Base-by-base conservation (phyloP, 148 eudicot species). In the Vaccinium macrocarpon region DNA sequence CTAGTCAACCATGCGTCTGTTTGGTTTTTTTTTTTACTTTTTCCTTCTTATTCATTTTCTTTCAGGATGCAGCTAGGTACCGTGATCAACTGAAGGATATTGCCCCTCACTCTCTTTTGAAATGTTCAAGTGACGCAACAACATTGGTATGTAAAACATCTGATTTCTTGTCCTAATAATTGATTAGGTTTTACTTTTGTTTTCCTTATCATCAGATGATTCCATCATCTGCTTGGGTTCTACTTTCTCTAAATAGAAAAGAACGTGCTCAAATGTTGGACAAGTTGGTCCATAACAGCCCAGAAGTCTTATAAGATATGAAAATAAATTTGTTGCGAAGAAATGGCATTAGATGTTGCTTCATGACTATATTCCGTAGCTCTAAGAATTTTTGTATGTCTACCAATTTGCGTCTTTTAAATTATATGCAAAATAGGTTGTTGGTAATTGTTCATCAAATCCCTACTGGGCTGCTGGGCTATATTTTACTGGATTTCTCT, bases 51-150 rank as follows among this genome's bases (percentile, higher is more conserved):
- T 74, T 32, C 84, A 78, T 71, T 38, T 35, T 8, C 64, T 86
- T 84, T 61, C 88, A 97, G 99, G 98, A 97, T 87, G 99, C 99
- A 76, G 94, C 97, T 82, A 89, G 61, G 82, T 90, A 90, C 83
- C 93, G 93, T 75, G 93, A 97, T 89, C 95, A 97, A 88, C 86
- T 95, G 11, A 95, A 91, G 86, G 97, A 95, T 86, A 92, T 97
- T 81, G 90, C 96, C 55, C 99, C 99, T 16, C 93, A 92, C 82
- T 93, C 90, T 87, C 95, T 97, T 55, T 91, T 97, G 91, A 93
- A 92, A 84, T 93, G 99, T 88, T 90, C 96, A 50, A 97, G 99
- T 77, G 98, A 97, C 84, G 97, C 97, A 68, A 97, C 96, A 48
- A 97, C 99, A 64, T 87, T 97, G 98, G 99, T 95, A 94, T 62